Conservation (phyloP, 768 basidiomycete genomes). For the Amanita exitialis region DNA sequence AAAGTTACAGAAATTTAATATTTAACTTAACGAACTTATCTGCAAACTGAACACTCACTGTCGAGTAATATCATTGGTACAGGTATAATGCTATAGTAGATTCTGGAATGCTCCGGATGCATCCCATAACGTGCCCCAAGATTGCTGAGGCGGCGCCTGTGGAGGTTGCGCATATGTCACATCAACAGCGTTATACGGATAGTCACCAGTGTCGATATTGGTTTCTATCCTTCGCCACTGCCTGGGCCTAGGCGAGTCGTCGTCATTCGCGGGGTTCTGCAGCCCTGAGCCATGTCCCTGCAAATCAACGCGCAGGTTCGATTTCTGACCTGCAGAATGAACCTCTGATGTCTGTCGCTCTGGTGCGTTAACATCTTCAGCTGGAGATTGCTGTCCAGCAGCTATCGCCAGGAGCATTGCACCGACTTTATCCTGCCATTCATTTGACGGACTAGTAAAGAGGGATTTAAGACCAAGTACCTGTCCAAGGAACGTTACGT, state of each 20-base stretch:
- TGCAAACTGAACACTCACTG: too few relatives aligned
- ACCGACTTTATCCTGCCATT: slow-evolving; percentile 72
- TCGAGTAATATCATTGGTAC: too few relatives aligned
- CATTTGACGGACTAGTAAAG: slow-evolving; percentile 59
- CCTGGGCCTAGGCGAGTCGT: slow-evolving; percentile 28
- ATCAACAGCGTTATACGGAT: slow-evolving; percentile 12
- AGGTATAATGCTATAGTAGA: too few relatives aligned
- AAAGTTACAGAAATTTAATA: neutral
- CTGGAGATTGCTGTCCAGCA: slow-evolving; percentile 4
- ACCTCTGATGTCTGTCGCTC: neutral
- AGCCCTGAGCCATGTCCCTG: slow-evolving; percentile 6
- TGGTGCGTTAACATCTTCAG: slow-evolving; percentile 4
- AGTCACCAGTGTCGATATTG: slow-evolving; percentile 16
- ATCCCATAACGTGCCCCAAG: too few relatives aligned
- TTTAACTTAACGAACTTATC: too few relatives aligned
- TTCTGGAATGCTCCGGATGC: too few relatives aligned
- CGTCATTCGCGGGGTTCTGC: slow-evolving; percentile 13
- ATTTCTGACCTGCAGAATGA: neutral
- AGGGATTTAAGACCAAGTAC: neutral
- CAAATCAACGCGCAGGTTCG: slow-evolving; percentile 11
- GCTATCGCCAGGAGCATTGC: slow-evolving; percentile 22
- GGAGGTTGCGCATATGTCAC: slow-evolving; percentile 7
- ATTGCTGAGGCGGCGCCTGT: neutral
- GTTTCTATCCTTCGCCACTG: slow-evolving; percentile 39
- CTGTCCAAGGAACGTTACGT: slow-evolving; percentile 15